phyloP scores from a whole-genome alignment of 441 rosid genomes.

The Isatis lusitanica region DNA sequence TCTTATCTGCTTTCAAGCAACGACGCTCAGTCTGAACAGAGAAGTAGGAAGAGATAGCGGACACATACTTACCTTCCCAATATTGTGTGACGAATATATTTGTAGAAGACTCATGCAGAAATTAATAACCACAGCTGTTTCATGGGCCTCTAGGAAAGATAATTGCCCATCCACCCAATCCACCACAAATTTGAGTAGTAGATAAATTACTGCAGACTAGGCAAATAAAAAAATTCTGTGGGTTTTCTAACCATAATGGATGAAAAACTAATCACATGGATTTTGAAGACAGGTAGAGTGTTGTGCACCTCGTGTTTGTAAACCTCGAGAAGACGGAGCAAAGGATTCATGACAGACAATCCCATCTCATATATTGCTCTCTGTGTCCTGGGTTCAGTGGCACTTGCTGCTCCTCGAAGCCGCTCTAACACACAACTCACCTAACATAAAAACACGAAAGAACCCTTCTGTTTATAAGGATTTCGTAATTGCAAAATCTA shows the following conservation, averaged over 20 bases:
- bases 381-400: slow-evolving; percentile 93
- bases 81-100: slow-evolving; percentile 92
- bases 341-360: slow-evolving; percentile 62
- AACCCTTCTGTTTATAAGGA: slow-evolving; percentile 22
- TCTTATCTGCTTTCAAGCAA: slow-evolving; percentile 14
- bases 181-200: slow-evolving; percentile 88
- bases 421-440: slow-evolving; percentile 88
- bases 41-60: slow-evolving; percentile 10
- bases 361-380: slow-evolving; percentile 94
- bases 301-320: slow-evolving; percentile 79
- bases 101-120: slow-evolving; percentile 94
- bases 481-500: slow-evolving; percentile 9
- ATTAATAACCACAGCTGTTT: slow-evolving; percentile 72
- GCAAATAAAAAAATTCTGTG: slow-evolving; percentile 36
- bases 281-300: slow-evolving; percentile 2
- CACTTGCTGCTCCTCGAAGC: slow-evolving; percentile 94
- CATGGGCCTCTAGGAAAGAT: slow-evolving; percentile 82
- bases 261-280: slow-evolving; percentile 13
- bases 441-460: slow-evolving; percentile 47
- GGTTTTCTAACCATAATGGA: slow-evolving; percentile 1
- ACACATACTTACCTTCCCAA: slow-evolving; percentile 75
- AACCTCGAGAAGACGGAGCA: slow-evolving; percentile 81
- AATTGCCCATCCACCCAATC: slow-evolving; percentile 99
- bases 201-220: slow-evolving; percentile 92
- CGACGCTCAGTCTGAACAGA: slow-evolving; percentile 6